A percentile compares a stretch with the other conserved stretches of the same genome.
Evolutionary conservation across 192 early-diverging fungal genomes (phyloP).

Genomic region (Linnemannia zychae): DNA sequence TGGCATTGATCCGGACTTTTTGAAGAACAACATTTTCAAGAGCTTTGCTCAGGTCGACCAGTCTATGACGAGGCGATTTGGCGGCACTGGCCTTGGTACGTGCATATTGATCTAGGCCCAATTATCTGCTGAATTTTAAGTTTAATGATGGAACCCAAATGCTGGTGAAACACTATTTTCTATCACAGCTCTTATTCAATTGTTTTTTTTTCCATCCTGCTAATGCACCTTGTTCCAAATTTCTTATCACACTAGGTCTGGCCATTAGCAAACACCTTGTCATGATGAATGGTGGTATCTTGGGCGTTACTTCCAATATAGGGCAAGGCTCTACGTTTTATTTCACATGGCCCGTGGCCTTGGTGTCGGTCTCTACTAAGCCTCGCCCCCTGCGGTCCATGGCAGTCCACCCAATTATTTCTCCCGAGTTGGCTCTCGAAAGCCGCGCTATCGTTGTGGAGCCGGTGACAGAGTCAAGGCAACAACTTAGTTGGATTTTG

Average conservation of each 20-base stretch:
- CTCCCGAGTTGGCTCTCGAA: conserved; percentile 38
- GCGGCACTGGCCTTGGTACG: conserved; percentile 77
- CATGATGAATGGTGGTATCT: conserved; percentile 75
- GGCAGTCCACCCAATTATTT: conserved; percentile 23
- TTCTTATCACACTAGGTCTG: conserved; percentile 63
- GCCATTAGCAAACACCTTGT: conserved; percentile 82
- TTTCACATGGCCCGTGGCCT: conserved; percentile 65
- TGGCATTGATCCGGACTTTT: conserved; percentile 76
- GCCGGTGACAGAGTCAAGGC: conserved; percentile 19
- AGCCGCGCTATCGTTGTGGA: conserved; percentile 15
- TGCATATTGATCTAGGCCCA: not conserved
- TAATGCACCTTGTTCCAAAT: not conserved
- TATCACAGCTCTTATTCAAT: not conserved
- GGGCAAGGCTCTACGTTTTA: conserved; percentile 77
- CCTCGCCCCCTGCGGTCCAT: conserved; percentile 7
- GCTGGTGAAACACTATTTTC: not conserved
- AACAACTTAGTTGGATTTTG: conserved; percentile 30
- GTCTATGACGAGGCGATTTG: conserved; percentile 78
- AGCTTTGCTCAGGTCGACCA: conserved; percentile 81
- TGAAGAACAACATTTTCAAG: conserved; percentile 73
- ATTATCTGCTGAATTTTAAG: too few species aligned
- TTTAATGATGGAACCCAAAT: not conserved
- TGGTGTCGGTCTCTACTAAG: conserved; percentile 7
- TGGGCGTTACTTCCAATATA: conserved; percentile 73
- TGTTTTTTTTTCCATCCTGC: too few species aligned